phyloP scores from a whole-genome alignment of 2,329 filamentous ascomycete genomes.

The Alternaria longipes region DNA sequence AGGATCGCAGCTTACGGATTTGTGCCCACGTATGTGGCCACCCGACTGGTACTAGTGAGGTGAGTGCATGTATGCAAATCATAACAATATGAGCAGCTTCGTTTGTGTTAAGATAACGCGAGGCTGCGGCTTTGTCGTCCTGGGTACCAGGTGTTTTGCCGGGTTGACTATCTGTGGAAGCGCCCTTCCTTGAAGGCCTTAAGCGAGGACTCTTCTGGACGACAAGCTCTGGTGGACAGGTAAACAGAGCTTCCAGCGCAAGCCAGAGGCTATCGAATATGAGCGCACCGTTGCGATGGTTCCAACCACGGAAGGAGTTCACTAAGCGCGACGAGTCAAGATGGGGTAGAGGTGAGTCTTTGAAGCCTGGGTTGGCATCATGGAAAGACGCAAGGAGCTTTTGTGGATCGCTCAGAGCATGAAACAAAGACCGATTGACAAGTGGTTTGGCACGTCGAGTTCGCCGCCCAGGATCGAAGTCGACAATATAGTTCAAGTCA shows the following conservation, averaged over 20 bases:
- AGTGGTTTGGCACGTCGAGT: slow-evolving; percentile 31
- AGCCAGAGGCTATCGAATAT: slow-evolving; percentile 51
- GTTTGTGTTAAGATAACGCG: slow-evolving; percentile 40
- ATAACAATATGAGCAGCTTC: slow-evolving; percentile 55
- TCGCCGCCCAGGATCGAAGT: slow-evolving; percentile 27
- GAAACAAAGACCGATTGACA: slow-evolving; percentile 48
- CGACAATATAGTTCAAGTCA: slow-evolving; percentile 27
- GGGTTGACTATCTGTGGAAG: background rate
- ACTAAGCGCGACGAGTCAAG: slow-evolving; percentile 43
- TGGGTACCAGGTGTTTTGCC: background rate
- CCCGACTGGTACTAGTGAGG: slow-evolving; percentile 43
- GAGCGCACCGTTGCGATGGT: slow-evolving; percentile 43
- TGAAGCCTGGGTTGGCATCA: slow-evolving; percentile 34
- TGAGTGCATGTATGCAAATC: slow-evolving; percentile 54
- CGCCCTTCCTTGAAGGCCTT: slow-evolving; percentile 27
- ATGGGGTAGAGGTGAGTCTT: slow-evolving; percentile 46
- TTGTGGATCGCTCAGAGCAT: slow-evolving; percentile 43
- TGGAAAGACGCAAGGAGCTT: slow-evolving; percentile 47
- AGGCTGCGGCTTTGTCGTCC: background rate
- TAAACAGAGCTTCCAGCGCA: slow-evolving; percentile 44
- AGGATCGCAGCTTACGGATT: slow-evolving; percentile 50
- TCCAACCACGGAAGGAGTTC: slow-evolving; percentile 48
- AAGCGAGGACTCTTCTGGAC: slow-evolving; percentile 36
- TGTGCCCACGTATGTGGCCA: slow-evolving; percentile 45
- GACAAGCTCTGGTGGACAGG: slow-evolving; percentile 45